A percentile compares a stretch with the other conserved stretches of the same genome.
These are phyloP conservation scores for Kwoniella botswanensis DNA, from an alignment of 768 basidiomycete genomes.

Conservation along the genomic window DNA sequence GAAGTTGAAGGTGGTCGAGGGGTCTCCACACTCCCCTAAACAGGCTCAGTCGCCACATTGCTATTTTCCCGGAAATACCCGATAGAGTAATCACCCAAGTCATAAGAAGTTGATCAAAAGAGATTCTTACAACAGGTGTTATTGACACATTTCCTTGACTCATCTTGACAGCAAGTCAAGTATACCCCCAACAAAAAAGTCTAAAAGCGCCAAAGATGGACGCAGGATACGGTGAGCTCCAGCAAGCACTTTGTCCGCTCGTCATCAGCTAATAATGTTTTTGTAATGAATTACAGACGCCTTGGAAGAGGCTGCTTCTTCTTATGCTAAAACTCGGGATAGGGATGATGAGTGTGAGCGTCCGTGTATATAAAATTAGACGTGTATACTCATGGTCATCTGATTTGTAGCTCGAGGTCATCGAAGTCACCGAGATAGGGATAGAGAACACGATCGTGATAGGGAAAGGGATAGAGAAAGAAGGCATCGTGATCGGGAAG, in stretches of 20 bases:
- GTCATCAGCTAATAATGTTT: not conserved
- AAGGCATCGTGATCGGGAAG: conserved; percentile 42
- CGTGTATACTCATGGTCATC: no score
- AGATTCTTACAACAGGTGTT: not conserved
- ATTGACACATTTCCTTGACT: not conserved
- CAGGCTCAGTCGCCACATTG: conserved; percentile 8
- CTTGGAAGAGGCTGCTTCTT: conserved; percentile 54
- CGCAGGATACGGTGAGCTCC: conserved; percentile 47
- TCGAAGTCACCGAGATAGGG: conserved; percentile 60
- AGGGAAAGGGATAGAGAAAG: conserved; percentile 31
- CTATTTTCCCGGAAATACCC: conserved; percentile 16
- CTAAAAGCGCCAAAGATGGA: conserved; percentile 39
- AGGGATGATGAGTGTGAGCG: conserved; percentile 38
- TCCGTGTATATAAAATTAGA: not conserved
- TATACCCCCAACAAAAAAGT: not conserved
- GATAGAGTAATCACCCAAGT: not conserved
- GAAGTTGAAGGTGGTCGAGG: not conserved
- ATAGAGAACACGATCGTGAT: conserved; percentile 14
- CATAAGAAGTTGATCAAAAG: no score
- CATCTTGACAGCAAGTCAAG: not conserved
- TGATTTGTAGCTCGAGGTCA: conserved; percentile 35
- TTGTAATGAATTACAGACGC: conserved; percentile 39
- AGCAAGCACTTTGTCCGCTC: no score
- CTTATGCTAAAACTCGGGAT: conserved; percentile 40
- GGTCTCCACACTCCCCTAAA: not conserved